Percentiles rank a stretch among this genome's conserved stretches.
Evolutionary conservation across 1,284 basidiomycete species (phyloP).

Genomic region (Ceratobasidium theobromae): DNA sequence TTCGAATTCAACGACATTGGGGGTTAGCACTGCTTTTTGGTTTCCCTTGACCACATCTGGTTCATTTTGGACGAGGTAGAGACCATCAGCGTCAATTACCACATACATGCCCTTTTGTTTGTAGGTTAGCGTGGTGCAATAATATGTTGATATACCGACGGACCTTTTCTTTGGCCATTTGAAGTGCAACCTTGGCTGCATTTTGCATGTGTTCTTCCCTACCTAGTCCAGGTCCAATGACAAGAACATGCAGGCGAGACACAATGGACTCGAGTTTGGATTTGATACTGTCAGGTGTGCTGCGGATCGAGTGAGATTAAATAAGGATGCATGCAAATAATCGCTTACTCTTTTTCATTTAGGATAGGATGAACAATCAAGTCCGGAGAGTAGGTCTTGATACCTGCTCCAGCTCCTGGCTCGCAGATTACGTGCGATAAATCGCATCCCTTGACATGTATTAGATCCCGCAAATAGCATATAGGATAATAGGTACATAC

Average conservation of each 20-base stretch:
- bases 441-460: conserved; percentile 72
- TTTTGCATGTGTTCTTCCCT: conserved; percentile 87
- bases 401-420: conserved; percentile 82
- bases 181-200: conserved; percentile 53
- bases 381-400: conserved; percentile 96
- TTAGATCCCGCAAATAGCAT: conserved; percentile 26
- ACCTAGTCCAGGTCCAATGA: conserved; percentile 92
- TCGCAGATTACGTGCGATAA: conserved; percentile 97
- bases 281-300: conserved; percentile 53
- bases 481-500: conserved; percentile 48
- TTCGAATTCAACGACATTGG: conserved; percentile 93
- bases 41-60: conserved; percentile 77
- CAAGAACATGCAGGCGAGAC: conserved; percentile 83
- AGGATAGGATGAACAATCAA: conserved; percentile 95
- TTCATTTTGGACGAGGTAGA: conserved; percentile 78
- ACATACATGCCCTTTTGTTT: conserved; percentile 73
- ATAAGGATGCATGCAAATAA: background rate
- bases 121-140: conserved; percentile 57
- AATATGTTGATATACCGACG: conserved; percentile 41
- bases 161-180: conserved; percentile 46
- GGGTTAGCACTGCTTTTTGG: conserved; percentile 80
- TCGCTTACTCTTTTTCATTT: conserved; percentile 50
- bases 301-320: conserved; percentile 38
- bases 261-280: conserved; percentile 68
- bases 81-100: conserved; percentile 91